Conservation (phyloP, 768 basidiomycete genomes). For the Suillus hirtellus region DNA sequence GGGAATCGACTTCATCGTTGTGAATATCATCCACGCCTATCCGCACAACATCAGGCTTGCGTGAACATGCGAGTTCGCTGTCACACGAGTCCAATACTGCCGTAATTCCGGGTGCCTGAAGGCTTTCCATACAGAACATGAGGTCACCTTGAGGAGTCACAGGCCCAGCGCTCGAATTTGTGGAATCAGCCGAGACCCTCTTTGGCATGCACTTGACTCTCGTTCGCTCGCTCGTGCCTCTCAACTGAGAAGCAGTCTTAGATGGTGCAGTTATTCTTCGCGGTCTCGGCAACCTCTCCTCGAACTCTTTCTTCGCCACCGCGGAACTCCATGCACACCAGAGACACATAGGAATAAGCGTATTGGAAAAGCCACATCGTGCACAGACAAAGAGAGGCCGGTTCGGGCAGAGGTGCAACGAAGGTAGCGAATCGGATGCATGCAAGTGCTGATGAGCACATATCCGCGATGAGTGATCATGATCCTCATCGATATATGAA, state of each 20-base stretch:
- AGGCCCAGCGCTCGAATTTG: slow-evolving; percentile 21
- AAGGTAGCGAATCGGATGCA: slow-evolving; percentile 48
- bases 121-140: slow-evolving; percentile 11
- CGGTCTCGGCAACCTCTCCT: slow-evolving; percentile 38
- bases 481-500: slow-evolving; percentile 3
- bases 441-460: slow-evolving; percentile 38
- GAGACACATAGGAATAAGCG: slow-evolving; percentile 49
- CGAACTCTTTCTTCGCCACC: slow-evolving; percentile 40
- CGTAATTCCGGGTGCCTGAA: slow-evolving; percentile 30
- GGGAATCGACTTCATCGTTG: slow-evolving; percentile 10
- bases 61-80: slow-evolving; percentile 17
- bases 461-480: slow-evolving; percentile 13
- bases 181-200: slow-evolving; percentile 26
- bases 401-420: slow-evolving; percentile 41
- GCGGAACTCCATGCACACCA: slow-evolving; percentile 52
- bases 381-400: slow-evolving; percentile 48
- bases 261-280: slow-evolving; percentile 33
- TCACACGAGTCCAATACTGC: slow-evolving; percentile 25
- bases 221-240: slow-evolving; percentile 17
- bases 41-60: neutral
- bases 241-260: slow-evolving; percentile 16
- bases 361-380: slow-evolving; percentile 47
- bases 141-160: slow-evolving; percentile 25
- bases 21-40: neutral
- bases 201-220: slow-evolving; percentile 12